Percentiles rank a stretch among this genome's conserved stretches.
Conservation (phyloP, 768 basidiomycete species). For the Podaxis sp. region DNA sequence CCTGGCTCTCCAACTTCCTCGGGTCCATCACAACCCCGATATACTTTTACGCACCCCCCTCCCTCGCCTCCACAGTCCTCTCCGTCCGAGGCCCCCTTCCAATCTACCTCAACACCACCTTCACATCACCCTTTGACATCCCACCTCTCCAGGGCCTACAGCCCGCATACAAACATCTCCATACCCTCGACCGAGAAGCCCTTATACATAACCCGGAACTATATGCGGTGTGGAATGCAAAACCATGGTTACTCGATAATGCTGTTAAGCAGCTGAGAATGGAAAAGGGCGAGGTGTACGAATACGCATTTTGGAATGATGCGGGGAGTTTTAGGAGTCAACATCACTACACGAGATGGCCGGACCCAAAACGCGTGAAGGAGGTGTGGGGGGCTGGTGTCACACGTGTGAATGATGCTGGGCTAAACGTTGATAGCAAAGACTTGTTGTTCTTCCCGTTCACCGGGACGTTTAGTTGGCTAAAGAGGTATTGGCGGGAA, state of each 20-base stretch:
- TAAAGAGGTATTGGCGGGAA: constrained; percentile 39
- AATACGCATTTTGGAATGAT: constrained; percentile 61
- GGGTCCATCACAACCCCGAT: constrained; percentile 43
- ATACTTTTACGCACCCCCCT: constrained; percentile 54
- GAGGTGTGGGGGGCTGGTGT: constrained; percentile 38
- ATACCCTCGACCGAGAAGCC: constrained; percentile 44
- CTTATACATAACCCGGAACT: constrained; percentile 43
- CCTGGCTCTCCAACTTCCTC: constrained; percentile 48
- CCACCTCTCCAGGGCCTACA: constrained; percentile 40
- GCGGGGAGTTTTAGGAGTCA: constrained; percentile 50
- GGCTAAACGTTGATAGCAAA: constrained; percentile 19
- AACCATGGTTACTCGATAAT: constrained; percentile 48
- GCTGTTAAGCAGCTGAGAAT: constrained; percentile 30
- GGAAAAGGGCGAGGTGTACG: constrained; percentile 33
- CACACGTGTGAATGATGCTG: constrained; percentile 21
- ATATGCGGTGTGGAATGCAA: constrained; percentile 57
- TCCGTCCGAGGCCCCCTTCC: constrained; percentile 30
- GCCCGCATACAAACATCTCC: constrained; percentile 40
- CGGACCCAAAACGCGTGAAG: constrained; percentile 38
- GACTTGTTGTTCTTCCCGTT: constrained; percentile 53
- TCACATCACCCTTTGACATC: constrained; percentile 44
- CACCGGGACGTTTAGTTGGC: constrained; percentile 30
- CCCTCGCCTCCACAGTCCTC: constrained; percentile 32
- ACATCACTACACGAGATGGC: constrained; percentile 50
- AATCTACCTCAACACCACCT: constrained; percentile 47